phyloP scores from a whole-genome alignment of 129 eudicot species.

The Flaveria bidentis region DNA sequence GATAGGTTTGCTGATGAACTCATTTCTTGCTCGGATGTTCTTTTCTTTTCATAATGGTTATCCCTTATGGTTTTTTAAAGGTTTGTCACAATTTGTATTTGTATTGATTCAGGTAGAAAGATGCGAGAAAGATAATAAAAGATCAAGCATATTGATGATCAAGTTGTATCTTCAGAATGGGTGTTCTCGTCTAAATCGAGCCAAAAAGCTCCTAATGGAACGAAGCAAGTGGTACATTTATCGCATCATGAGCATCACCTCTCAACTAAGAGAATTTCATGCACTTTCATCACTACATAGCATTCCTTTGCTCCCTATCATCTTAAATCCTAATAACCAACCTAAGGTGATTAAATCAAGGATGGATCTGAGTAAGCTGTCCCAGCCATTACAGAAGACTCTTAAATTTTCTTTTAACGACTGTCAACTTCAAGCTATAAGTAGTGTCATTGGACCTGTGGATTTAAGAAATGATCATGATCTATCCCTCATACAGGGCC shows the following conservation, averaged over 20 bases:
- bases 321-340: conserved; percentile 62
- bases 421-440: conserved; percentile 88
- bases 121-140: conserved; percentile 76
- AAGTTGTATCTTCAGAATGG: conserved; percentile 84
- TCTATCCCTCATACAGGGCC: conserved; percentile 94
- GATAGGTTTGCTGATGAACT: conserved; percentile 9
- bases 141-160: conserved; percentile 60
- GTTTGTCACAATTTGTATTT: conserved; percentile 6
- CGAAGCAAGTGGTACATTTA: conserved; percentile 93
- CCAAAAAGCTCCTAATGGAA: conserved; percentile 74
- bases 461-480: conserved; percentile 48
- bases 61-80: neutral
- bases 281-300: conserved; percentile 77
- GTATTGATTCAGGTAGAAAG: conserved; percentile 66
- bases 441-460: conserved; percentile 47
- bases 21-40: neutral
- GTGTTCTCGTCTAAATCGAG: conserved; percentile 74
- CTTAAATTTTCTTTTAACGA: conserved; percentile 67
- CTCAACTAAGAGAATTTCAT: conserved; percentile 95
- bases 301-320: conserved; percentile 78
- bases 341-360: conserved; percentile 27
- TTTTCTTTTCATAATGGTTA: neutral
- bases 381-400: conserved; percentile 66
- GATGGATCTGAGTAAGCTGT: conserved; percentile 51
- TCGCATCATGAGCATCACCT: conserved; percentile 80